Evolutionary conservation across 2,329 filamentous ascomycete species (phyloP).

Genomic region (Zymoseptoria passerinii): DNA sequence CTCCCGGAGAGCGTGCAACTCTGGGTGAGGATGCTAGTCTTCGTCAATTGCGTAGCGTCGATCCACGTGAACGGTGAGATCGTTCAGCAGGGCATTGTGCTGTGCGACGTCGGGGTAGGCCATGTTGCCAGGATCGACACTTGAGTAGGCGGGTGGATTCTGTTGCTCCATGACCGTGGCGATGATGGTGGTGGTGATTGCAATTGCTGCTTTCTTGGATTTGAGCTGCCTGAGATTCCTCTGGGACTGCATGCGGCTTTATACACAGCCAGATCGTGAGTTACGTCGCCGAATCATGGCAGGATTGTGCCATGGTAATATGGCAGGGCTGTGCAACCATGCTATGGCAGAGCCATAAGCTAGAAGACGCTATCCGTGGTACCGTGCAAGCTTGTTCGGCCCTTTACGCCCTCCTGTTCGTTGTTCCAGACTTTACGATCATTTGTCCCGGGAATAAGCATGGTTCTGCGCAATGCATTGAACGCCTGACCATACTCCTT

Average conservation of each 20-base stretch:
- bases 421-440: neutral
- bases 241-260: too few species aligned
- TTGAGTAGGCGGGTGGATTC: neutral
- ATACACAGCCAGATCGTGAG: too few species aligned
- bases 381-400: too few species aligned
- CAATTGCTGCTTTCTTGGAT: too few species aligned
- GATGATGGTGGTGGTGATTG: neutral
- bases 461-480: neutral
- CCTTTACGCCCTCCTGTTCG: too few species aligned
- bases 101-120: neutral
- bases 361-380: too few species aligned
- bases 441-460: neutral
- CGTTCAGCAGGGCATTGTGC: neutral
- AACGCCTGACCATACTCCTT: too few species aligned
- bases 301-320: too few species aligned
- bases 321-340: too few species aligned
- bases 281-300: too few species aligned
- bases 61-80: neutral
- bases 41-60: neutral
- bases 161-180: neutral
- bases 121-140: neutral
- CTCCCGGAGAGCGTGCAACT: neutral
- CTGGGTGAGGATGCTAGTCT: neutral
- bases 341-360: too few species aligned
- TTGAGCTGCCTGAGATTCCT: too few species aligned